phyloP scores from a whole-genome alignment of 768 basidiomycete species.

The Boletellus ananas region DNA sequence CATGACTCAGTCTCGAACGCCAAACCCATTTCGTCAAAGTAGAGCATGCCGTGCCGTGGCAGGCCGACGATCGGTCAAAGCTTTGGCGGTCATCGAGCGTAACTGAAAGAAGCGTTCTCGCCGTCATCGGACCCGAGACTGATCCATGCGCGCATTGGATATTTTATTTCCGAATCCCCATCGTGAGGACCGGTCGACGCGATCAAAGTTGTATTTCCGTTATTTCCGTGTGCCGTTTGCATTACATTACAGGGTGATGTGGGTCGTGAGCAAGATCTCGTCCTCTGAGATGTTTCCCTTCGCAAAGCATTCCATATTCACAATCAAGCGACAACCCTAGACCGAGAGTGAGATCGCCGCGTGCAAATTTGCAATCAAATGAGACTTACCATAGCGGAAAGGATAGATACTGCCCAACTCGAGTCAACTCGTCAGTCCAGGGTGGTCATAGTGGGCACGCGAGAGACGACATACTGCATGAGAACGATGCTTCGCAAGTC shows the following conservation, averaged over 20 bases:
- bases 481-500: not conserved
- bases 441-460: not conserved
- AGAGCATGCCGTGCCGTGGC: too few relatives aligned
- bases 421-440: not conserved
- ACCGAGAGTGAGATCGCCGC: not conserved
- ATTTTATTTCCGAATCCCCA: not conserved
- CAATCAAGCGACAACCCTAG: conserved; percentile 23
- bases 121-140: too few relatives aligned
- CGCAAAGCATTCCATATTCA: conserved; percentile 22
- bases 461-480: conserved; percentile 5
- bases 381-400: conserved; percentile 15
- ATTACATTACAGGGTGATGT: conserved; percentile 4
- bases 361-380: not conserved
- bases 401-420: conserved; percentile 17
- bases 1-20: too few relatives aligned
- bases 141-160: not conserved
- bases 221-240: not conserved
- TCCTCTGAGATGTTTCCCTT: conserved; percentile 1
- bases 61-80: too few relatives aligned
- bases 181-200: not conserved
- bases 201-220: not conserved
- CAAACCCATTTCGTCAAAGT: too few relatives aligned
- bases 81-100: too few relatives aligned
- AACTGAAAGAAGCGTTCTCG: too few relatives aligned
- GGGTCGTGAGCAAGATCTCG: conserved; percentile 9